Base-by-base conservation (phyloP, 2,329 filamentous ascomycete species). In the Aureobasidium leucospermi region DNA sequence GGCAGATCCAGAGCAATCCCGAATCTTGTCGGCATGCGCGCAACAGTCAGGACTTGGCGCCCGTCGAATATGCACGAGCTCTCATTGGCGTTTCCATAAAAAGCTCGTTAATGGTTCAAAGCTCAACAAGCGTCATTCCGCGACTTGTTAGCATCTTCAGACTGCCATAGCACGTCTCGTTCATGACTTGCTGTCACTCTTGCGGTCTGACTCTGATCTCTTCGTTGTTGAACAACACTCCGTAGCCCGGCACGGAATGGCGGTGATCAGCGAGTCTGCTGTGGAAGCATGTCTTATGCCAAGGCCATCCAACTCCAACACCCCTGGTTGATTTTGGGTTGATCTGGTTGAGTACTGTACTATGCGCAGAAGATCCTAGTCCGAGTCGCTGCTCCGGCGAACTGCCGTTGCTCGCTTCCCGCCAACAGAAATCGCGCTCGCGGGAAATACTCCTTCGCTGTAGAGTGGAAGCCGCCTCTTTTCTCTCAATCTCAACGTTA, bases 331-430 rank as follows among this genome's bases (percentile, higher is more conserved):
- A 52, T 52, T 31, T 39, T 34, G 38, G n/a, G 31, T 29, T 28
- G 31, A 49, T 49, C 47, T 38, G 47, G 47, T 39, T 52, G 48
- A 52, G 15, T 42, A 23, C 23, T 23, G 23, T 23, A 23, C 23
- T 23, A 42, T 55, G 51, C 51, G 43, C 38, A 55, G 43, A 55
- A 42, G 28, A 55, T 55, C 51, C 51, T 55, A 55, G 51, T 38
- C 43, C 38, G 34, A 32, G 28, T 32, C 28, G 32, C 8, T 13
- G 29, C 29, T 16, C 51, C 51, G 51, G 38, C 29, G 29, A 55
- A 55, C 51, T 55, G 51, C 51, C 51, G 51, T 38, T 16, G 11
- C n/a, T 41, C 48, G 48, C 48, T 52, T 52, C 48, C 49, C 23
- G n/a, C 38, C 51, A 43, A 55, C 51, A 43, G 23, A 43, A 43